Base-by-base conservation (phyloP, 2,329 filamentous ascomycete genomes). In the Alternaria alternata region DNA sequence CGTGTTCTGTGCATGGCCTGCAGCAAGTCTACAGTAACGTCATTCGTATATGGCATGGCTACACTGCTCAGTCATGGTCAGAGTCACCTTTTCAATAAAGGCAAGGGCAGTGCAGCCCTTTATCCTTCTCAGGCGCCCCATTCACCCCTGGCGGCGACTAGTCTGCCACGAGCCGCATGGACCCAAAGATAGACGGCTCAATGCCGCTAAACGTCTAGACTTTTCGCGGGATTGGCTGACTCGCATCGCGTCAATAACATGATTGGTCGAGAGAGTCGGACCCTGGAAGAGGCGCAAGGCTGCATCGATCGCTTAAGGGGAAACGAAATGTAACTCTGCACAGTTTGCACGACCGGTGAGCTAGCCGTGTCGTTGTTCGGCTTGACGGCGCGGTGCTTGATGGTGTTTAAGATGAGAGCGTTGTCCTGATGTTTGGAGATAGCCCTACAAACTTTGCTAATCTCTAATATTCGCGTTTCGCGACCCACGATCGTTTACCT, bases 331-430 rank as follows among this genome's bases (percentile, higher is more conserved):
- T 63, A 59, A 63, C 61, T 66, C 62, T 66, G 51, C 54, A 44
- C 34, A 43, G 47, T 53, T 57, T 48, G 47, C 54, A 48, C 36
- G 54, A 70, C 69, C 69, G 66, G 68, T 70, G 66, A 72, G 64
- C 58, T 48, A 46, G 62, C 51, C 60, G 46, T 64, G 61, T 52
- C 41, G 44, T 43, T 51, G 46, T 51, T 41, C 47, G 46, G 59
- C 36, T 61, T 49, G 42, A 56, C 32, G 59, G 62, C 54, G 61
- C 60, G 41, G 46, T 58, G 59, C 51, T 57, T 64, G 30, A 39
- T 59, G 54, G 44, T 61, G 61, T 36, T 72, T 72, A 74, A 70
- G 67, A 67, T 66, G 56, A 64, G 53, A 38, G 49, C 47, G 57
- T 43, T 47, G 48, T 66, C 71, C 62, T 66, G 44, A 54, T 24